Evolutionary conservation across 345 rosid genomes (phyloP).

Genomic region (Dipteronia sinensis): DNA sequence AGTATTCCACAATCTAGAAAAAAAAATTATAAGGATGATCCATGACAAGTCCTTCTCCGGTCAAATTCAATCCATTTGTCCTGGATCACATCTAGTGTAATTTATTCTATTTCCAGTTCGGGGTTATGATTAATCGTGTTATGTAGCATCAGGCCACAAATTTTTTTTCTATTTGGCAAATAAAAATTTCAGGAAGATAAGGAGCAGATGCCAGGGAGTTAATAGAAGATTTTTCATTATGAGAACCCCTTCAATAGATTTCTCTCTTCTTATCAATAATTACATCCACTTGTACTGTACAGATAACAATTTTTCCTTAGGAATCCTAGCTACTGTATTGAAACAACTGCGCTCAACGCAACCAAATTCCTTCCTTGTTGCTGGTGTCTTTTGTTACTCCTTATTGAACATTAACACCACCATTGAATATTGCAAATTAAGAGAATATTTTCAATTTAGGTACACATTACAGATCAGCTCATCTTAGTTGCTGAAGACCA

Average conservation of each 20-base stretch:
- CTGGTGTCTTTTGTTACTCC: background rate
- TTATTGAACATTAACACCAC: background rate
- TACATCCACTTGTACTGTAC: background rate
- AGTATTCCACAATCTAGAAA: background rate
- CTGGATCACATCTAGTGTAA: background rate
- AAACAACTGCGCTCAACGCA: conserved; percentile 3
- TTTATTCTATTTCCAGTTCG: background rate
- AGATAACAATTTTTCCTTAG: background rate
- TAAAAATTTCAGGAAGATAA: conserved; percentile 5
- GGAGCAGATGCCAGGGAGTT: background rate
- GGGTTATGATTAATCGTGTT: background rate
- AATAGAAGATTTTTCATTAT: background rate
- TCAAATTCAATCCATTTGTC: background rate
- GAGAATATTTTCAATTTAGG: background rate
- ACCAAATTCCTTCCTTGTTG: background rate
- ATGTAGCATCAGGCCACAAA: background rate
- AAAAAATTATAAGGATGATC: background rate
- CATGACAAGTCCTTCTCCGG: background rate
- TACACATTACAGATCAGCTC: background rate
- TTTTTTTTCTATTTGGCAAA: background rate
- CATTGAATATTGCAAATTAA: background rate
- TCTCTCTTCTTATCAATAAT: background rate
- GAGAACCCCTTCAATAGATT: background rate
- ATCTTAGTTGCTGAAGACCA: background rate
- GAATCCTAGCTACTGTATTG: background rate